These are phyloP conservation scores for Nemania abortiva DNA, from an alignment of 2,329 filamentous ascomycete species.

Conservation along the genomic window DNA sequence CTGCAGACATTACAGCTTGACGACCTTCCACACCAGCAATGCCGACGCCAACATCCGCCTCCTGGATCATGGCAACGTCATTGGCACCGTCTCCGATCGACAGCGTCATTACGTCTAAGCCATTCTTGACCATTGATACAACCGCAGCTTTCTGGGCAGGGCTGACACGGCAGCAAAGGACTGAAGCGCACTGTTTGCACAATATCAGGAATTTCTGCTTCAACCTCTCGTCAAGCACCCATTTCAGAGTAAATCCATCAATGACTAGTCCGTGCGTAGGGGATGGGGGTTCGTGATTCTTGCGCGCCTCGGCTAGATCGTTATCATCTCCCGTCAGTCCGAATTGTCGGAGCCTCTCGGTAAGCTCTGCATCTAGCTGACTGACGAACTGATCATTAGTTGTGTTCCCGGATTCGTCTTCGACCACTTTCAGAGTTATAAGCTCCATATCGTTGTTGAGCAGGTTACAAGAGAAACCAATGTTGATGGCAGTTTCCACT, in stretches of 20 bases:
- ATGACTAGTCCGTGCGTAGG: constrained; percentile 94
- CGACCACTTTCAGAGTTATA: constrained; percentile 86
- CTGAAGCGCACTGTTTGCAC: constrained; percentile 96
- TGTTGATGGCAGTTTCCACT: constrained; percentile 99
- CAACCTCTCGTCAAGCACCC: constrained; percentile 83
- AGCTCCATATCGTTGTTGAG: constrained; percentile 98
- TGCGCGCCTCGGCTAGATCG: constrained; percentile 82
- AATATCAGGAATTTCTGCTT: constrained; percentile 94
- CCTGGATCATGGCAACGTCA: constrained; percentile 97
- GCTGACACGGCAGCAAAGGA: constrained; percentile 96
- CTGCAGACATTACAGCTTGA: constrained; percentile 94
- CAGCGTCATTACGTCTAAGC: constrained; percentile 94
- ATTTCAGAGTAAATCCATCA: constrained; percentile 91
- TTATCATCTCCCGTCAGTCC: constrained; percentile 85
- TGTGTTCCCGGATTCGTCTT: constrained; percentile 70
- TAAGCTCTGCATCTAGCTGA: constrained; percentile 76
- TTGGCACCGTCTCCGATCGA: constrained; percentile 95
- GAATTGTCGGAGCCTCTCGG: constrained; percentile 79
- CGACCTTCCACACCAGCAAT: constrained; percentile 93
- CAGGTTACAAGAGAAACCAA: constrained; percentile 98
- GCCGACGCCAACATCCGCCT: constrained; percentile 95
- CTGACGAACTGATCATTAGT: constrained; percentile 64
- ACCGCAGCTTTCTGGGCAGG: constrained; percentile 98
- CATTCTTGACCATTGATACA: constrained; percentile 93
- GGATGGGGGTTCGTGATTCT: constrained; percentile 86